These are phyloP conservation scores for Cystofilobasidium capitatum DNA, from an alignment of 768 basidiomycete genomes.

Conservation along the genomic window DNA sequence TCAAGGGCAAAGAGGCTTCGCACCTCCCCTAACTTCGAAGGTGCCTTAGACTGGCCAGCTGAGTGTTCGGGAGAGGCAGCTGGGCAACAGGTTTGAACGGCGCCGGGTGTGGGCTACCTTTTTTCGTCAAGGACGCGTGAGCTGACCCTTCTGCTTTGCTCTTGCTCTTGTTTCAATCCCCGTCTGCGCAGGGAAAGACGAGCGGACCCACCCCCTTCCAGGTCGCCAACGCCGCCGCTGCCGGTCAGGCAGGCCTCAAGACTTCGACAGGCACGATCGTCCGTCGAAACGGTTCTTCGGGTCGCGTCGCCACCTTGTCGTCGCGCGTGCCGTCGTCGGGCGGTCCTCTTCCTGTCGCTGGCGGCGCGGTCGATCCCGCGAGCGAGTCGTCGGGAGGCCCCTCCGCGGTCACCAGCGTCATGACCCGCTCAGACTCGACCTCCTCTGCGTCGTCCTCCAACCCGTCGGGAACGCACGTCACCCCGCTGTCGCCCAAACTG, in stretches of 20 bases:
- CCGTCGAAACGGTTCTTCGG: not conserved
- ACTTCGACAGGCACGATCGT: conserved; percentile 8
- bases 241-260: not conserved
- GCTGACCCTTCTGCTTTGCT: too few relatives aligned
- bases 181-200: not conserved
- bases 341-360: too few relatives aligned
- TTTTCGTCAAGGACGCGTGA: too few relatives aligned
- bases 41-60: too few relatives aligned
- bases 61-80: too few relatives aligned
- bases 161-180: too few relatives aligned
- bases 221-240: conserved; percentile 8
- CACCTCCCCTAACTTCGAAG: too few relatives aligned
- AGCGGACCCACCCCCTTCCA: not conserved
- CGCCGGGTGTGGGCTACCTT: too few relatives aligned
- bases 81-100: too few relatives aligned
- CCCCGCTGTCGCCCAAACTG: not conserved
- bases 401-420: not conserved
- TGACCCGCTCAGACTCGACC: not conserved
- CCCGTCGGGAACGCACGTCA: not conserved
- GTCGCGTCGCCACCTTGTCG: not conserved
- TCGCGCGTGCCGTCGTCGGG: not conserved
- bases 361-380: not conserved
- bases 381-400: not conserved
- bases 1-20: too few relatives aligned
- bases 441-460: not conserved